Evolutionary conservation across 192 early-diverging fungal species (phyloP), one percentile per base, ranked within the genome.

Genomic region (Coemansia guatemalensis): DNA sequence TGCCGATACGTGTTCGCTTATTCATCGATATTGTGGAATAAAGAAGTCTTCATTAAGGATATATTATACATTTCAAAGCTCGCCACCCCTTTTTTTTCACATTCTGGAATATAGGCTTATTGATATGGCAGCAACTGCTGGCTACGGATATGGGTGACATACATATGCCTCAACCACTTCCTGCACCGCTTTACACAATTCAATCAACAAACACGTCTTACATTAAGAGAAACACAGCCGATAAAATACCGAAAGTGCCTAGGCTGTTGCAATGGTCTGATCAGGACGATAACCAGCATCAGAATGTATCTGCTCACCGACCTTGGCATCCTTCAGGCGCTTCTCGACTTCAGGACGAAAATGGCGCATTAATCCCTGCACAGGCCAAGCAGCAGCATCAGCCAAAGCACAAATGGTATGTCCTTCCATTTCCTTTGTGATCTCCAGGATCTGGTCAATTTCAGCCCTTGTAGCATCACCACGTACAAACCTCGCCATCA

Each of bases 351-450:
- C 65, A 3, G 74, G 68, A 39, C 71, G 60, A 85, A 96, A 96
- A 73, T 95, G 91, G 48, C 93, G 88, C 71, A 99, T 95, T 52
- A 99, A 83, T 65, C 94, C 94, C 81, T 93, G 89, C 30, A 99
- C 93, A 9, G 97, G 97, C 95, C 95, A 97, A 52, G 97, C 97
- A 24, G 97, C 95, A 32, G 97, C 97, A 81, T 99, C 97, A 56
- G 95, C 97, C 81, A 99, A 83, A 41, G 97, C 97, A 73, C 97
- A 99, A 72, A 99, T 99, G n/a, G 97, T 99, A 74, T 97, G 97
- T 25, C 97, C 97, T 78, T 99, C 97, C 82, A 99, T 99, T 82
- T 97, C 91, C 74, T 95, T 88, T 29, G 92, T 88, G 48, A 99
- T 82, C 82, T 97, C 95, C 68, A 92, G 86, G 47, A 99, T 94